Evolutionary conservation across 1,284 basidiomycete genomes (phyloP), one percentile per base, ranked within the genome.

Genomic region (Pterulicium gracile): DNA sequence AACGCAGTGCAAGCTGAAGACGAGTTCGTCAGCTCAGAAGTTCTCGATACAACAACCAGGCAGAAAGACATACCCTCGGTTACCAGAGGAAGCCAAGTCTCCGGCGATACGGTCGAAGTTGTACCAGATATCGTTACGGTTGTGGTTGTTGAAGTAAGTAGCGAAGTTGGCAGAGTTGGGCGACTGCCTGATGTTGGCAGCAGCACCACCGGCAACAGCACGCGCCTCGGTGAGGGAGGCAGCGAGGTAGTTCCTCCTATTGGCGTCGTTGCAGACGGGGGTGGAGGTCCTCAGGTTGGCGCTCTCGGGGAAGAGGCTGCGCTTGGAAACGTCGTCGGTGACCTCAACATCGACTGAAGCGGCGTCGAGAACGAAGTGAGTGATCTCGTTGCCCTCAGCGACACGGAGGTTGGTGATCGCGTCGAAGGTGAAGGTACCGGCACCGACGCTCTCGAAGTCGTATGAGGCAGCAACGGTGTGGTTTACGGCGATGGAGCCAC

Each of bases 191-290:
- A 20, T 41, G 19, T 41, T 17, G n/a, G 39, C 10, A 41, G 39
- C 39, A 19, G 39, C 39, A 15, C 39, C 39, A 41, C 39, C 39
- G 18, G 39, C 39, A n/a, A 41, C 7, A n/a, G 39, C 39, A 20
- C 39, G 39, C 7, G 39, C 39, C 7, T 19, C 39, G 18, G 39
- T 17, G 10, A 41, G 19, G 10, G 39, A 7, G 19, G 7, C 18
- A 10, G 7, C 10, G 10, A 41, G 19, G 27, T 7, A 10, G 27
- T 32, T 32, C 10, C 10, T n/a, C 27, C 27, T 32, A n/a, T n/a
- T n/a, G 27, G 10, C 27, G 27, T 32, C 27, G n/a, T 7, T 7
- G 27, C 27, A 32, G 27, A 10, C n/a, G 27, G n/a, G 7, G 13
- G 13, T n/a, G 19, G n/a, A 15, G n/a, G n/a, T n/a, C n/a, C n/a